phyloP scores from a whole-genome alignment of 768 basidiomycete genomes.

The Neoboletus subvelutipes region DNA sequence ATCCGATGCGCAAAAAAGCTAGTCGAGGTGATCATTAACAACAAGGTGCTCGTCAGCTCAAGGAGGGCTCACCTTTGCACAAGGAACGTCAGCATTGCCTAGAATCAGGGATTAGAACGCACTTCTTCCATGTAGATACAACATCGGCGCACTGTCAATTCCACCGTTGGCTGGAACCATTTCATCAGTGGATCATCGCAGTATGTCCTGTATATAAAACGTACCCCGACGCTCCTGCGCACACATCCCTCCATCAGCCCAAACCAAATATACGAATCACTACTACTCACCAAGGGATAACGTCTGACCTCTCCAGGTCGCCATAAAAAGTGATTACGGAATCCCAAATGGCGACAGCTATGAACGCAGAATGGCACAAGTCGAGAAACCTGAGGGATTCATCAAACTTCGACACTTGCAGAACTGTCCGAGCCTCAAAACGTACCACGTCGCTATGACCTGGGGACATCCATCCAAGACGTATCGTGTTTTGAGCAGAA shows the following conservation, averaged over 20 bases:
- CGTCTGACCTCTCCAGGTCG: constrained; percentile 4
- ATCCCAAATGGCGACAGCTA: constrained; percentile 25
- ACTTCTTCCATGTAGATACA: neutral
- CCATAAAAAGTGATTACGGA: constrained; percentile 24
- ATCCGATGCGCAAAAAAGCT: constrained; percentile 30
- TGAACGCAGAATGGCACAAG: constrained; percentile 24
- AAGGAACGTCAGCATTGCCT: constrained; percentile 29
- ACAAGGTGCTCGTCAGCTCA: neutral
- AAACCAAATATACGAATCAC: neutral
- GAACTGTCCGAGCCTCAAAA: neutral
- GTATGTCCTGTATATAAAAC: neutral
- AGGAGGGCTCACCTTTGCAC: constrained; percentile 16
- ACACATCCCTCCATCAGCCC: neutral
- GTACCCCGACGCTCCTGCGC: constrained; percentile 27
- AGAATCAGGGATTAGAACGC: neutral
- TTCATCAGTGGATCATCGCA: neutral
- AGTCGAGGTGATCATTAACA: neutral
- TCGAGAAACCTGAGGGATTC: constrained; percentile 20
- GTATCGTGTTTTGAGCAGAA: neutral
- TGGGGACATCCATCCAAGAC: neutral
- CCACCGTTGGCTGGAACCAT: constrained; percentile 16
- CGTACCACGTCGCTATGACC: constrained; percentile 25
- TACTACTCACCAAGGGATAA: constrained; percentile 25
- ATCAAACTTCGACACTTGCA: neutral
- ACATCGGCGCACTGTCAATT: constrained; percentile 18